phyloP scores from a whole-genome alignment of 371 early-diverging fungal genomes.

The Paraphysoderma sedebokerense region DNA sequence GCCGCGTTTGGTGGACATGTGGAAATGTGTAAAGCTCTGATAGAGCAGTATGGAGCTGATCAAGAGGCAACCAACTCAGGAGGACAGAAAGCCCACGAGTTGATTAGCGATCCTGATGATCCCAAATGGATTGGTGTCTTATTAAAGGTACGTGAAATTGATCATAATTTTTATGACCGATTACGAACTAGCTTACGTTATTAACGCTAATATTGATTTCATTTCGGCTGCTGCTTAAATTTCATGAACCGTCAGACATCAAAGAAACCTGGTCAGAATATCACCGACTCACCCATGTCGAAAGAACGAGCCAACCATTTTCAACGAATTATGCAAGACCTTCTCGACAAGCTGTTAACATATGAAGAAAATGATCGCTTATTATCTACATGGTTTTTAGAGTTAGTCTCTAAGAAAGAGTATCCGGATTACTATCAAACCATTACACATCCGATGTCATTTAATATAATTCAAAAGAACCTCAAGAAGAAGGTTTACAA shows the following conservation, averaged over 20 bases:
- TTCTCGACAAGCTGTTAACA: too few species aligned
- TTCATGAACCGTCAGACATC: too few species aligned
- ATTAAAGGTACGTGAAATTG: conserved; percentile 3
- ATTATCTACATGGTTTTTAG: conserved; percentile 44
- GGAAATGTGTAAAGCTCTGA: conserved; percentile 28
- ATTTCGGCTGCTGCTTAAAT: too few species aligned
- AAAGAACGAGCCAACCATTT: too few species aligned
- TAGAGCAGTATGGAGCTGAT: conserved; percentile 46
- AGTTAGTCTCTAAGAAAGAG: conserved; percentile 50
- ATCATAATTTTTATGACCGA: too few species aligned
- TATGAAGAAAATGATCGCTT: too few species aligned
- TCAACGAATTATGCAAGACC: too few species aligned
- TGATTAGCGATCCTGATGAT: conserved; percentile 41
- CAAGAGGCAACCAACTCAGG: conserved; percentile 38
- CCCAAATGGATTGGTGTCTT: conserved; percentile 35
- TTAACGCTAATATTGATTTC: too few species aligned
- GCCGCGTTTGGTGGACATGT: conserved; percentile 62
- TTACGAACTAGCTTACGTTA: too few species aligned
- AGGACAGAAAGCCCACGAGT: conserved; percentile 51
- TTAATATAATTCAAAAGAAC: not conserved
- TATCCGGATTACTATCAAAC: conserved; percentile 80
- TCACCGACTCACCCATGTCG: too few species aligned
- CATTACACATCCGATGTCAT: conserved; percentile 17
- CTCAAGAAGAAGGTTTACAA: conserved; percentile 7
- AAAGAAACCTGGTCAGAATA: too few species aligned